These are phyloP conservation scores for Penicillium argentinense DNA, from an alignment of 495 filamentous ascomycete genomes.

Conservation along the genomic window DNA sequence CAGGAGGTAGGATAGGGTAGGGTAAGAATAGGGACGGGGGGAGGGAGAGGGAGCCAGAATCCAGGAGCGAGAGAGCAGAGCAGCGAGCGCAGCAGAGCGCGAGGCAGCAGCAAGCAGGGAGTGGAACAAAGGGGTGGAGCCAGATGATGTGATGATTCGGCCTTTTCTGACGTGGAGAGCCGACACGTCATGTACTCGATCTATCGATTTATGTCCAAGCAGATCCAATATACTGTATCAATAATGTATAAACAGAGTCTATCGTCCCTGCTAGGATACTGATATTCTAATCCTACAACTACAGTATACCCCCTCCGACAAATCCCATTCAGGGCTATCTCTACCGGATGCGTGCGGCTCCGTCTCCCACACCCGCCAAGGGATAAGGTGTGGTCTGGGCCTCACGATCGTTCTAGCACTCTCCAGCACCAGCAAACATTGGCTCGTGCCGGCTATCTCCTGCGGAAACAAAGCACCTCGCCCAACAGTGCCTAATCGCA, in stretches of 20 bases:
- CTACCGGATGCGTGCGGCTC: constrained; percentile 23
- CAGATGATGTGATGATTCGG: constrained; percentile 21
- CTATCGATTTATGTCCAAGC: not conserved
- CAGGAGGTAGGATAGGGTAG: constrained; percentile 20
- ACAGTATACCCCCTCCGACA: too few relatives aligned
- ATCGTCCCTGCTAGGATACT: not conserved
- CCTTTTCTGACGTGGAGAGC: constrained; percentile 23
- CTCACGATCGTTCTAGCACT: constrained; percentile 1
- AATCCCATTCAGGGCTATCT: too few relatives aligned
- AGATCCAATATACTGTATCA: not conserved
- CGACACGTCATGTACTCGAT: constrained; percentile 27
- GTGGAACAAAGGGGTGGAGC: constrained; percentile 13
- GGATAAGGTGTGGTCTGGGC: constrained; percentile 28
- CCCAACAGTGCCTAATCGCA: too few relatives aligned
- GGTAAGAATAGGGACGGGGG: constrained; percentile 20
- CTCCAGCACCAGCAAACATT: not conserved
- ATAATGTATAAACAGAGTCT: not conserved
- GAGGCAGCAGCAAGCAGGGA: too few relatives aligned
- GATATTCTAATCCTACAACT: not conserved
- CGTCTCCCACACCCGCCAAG: constrained; percentile 8
- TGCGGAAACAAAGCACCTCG: too few relatives aligned
- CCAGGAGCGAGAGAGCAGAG: constrained; percentile 8
- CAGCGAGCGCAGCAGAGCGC: not conserved
- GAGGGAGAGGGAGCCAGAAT: constrained; percentile 20
- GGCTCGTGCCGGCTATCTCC: too few relatives aligned